A percentile compares a stretch with the other conserved stretches of the same genome.
These are phyloP conservation scores for Diaporthe sp. DNA, from an alignment of 2,329 filamentous ascomycete species.

Conservation along the genomic window DNA sequence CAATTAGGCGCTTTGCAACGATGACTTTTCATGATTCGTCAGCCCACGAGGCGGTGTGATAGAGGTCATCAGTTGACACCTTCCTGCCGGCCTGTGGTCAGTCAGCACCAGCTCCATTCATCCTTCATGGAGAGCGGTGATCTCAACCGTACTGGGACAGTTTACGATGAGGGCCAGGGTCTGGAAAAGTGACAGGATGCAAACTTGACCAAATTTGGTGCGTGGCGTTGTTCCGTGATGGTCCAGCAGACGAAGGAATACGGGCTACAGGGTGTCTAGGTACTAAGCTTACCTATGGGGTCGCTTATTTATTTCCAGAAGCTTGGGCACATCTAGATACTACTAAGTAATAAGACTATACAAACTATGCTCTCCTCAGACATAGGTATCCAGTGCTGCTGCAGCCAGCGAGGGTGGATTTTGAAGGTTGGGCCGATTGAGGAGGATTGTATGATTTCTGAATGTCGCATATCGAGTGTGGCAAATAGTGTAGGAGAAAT, in stretches of 20 bases:
- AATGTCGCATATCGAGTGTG: background rate
- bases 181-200: background rate
- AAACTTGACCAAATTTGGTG: background rate
- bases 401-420: background rate
- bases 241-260: background rate
- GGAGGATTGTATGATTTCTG: background rate
- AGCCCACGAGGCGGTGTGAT: background rate
- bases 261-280: background rate
- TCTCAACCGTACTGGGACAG: background rate
- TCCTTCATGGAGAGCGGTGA: background rate
- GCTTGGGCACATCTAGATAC: background rate
- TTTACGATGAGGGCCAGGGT: background rate
- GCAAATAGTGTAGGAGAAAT: too few species aligned
- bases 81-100: too few species aligned
- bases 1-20: background rate
- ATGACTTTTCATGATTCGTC: background rate
- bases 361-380: too few species aligned
- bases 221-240: background rate
- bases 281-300: background rate
- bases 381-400: background rate
- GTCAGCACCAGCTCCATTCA: background rate
- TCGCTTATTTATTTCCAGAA: too few species aligned
- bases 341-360: background rate
- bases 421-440: background rate
- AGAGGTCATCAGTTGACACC: background rate